A percentile compares a stretch with the other conserved stretches of the same genome.
These are phyloP conservation scores for Melampsora americana DNA, from an alignment of 1,284 basidiomycete genomes.

Conservation along the genomic window DNA sequence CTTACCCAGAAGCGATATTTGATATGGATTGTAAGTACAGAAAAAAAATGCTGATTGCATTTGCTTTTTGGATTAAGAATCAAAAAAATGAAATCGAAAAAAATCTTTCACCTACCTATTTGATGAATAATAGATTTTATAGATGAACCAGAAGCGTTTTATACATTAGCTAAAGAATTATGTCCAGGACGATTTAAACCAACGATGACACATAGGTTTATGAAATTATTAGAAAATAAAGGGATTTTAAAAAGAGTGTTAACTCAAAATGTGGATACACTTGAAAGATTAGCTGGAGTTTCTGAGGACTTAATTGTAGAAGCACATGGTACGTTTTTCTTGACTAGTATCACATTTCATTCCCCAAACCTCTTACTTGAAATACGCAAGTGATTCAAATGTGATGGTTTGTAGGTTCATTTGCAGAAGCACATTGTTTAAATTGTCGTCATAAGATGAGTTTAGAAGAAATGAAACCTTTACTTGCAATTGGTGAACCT, in stretches of 20 bases:
- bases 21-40: slow-evolving; percentile 49
- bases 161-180: slow-evolving; percentile 66
- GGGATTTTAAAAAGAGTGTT: slow-evolving; percentile 70
- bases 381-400: neutral
- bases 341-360: neutral
- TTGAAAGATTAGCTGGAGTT: slow-evolving; percentile 80
- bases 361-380: neutral
- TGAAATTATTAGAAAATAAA: slow-evolving; percentile 69
- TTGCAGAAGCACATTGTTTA: slow-evolving; percentile 66
- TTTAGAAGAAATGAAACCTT: slow-evolving; percentile 66
- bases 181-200: slow-evolving; percentile 83
- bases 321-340: slow-evolving; percentile 86
- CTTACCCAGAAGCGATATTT: slow-evolving; percentile 54
- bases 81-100: neutral
- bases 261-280: slow-evolving; percentile 70
- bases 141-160: slow-evolving; percentile 55
- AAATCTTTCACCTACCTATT: no score
- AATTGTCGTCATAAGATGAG: slow-evolving; percentile 64
- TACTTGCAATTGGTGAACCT: slow-evolving; percentile 60
- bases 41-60: no score
- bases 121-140: slow-evolving; percentile 52
- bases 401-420: slow-evolving; percentile 46
- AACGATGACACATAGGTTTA: slow-evolving; percentile 84
- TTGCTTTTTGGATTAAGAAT: no score
- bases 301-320: slow-evolving; percentile 74